A percentile compares a stretch with the other conserved stretches of the same genome.
phyloP scores from a whole-genome alignment of 305 asterid genomes.

The Fraxinus dipetala region DNA sequence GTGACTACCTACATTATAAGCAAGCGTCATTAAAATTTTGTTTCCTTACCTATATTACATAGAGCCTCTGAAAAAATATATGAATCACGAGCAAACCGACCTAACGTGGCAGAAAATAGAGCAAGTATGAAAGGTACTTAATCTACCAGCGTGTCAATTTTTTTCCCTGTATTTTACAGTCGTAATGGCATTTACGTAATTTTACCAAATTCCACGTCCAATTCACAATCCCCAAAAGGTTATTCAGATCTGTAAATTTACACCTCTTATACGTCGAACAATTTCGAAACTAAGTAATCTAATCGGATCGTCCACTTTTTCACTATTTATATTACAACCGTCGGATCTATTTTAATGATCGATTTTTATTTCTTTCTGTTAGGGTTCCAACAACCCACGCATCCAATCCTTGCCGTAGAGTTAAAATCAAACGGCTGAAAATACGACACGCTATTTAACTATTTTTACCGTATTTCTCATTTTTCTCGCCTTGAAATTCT shows the following conservation, averaged over 20 bases:
- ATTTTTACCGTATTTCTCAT: slow-evolving; percentile 7
- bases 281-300: neutral
- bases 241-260: slow-evolving; percentile 18
- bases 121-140: neutral
- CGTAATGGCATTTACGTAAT: slow-evolving; percentile 24
- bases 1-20: neutral
- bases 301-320: neutral
- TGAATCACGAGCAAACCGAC: neutral
- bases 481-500: slow-evolving; percentile 22
- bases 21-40: neutral
- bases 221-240: neutral
- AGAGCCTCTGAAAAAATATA: neutral
- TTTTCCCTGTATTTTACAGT: slow-evolving; percentile 11
- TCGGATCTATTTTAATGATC: slow-evolving; percentile 1
- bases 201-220: neutral
- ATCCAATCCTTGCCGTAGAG: slow-evolving; percentile 31
- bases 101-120: neutral
- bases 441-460: slow-evolving; percentile 26
- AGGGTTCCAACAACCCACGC: slow-evolving; percentile 13
- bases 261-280: slow-evolving; percentile 21
- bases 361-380: slow-evolving; percentile 11
- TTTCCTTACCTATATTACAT: neutral
- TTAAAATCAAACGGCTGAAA: neutral
- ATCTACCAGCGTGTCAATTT: slow-evolving; percentile 21
- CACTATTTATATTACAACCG: neutral